Percentiles rank a stretch among this genome's conserved stretches.
phyloP scores from a whole-genome alignment of 2,329 filamentous ascomycete genomes.

The Claviceps capensis region DNA sequence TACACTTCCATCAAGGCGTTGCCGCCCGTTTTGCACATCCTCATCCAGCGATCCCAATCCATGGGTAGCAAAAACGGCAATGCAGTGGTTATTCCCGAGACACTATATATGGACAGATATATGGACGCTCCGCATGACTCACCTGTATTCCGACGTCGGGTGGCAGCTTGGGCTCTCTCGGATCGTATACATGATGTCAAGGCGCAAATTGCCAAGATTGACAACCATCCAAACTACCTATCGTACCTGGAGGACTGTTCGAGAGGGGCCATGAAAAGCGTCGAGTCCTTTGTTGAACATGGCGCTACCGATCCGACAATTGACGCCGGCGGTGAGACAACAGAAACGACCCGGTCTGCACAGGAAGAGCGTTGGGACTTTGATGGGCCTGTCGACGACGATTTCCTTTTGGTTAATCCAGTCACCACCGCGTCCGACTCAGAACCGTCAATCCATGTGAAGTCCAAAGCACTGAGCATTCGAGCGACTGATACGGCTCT shows the following conservation, averaged over 20 bases:
- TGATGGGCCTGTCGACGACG: conserved; percentile 24
- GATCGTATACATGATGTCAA: conserved; percentile 45
- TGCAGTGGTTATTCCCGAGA: conserved; percentile 65
- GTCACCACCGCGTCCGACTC: conserved; percentile 2
- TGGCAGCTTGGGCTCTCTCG: conserved; percentile 63
- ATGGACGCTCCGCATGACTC: conserved; percentile 53
- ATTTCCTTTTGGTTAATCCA: conserved; percentile 18
- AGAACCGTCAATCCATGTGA: not conserved
- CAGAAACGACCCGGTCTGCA: not conserved
- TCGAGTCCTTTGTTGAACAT: not conserved
- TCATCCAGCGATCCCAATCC: conserved; percentile 71
- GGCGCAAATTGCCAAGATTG: conserved; percentile 18
- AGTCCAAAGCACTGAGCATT: conserved; percentile 10
- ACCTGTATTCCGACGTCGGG: conserved; percentile 47
- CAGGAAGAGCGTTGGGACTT: conserved; percentile 23
- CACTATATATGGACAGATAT: conserved; percentile 78
- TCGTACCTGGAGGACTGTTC: conserved; percentile 16
- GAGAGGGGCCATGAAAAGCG: conserved; percentile 11
- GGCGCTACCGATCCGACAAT: not conserved
- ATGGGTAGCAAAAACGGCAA: conserved; percentile 64
- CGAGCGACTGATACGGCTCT: conserved; percentile 15
- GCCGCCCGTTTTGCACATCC: conserved; percentile 77
- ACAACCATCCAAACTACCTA: conserved; percentile 13
- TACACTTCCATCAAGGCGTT: conserved; percentile 63
- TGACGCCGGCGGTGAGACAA: not conserved